These are phyloP conservation scores for Phyllosticta citrichinensis DNA, from an alignment of 2,329 filamentous ascomycete genomes.

Conservation along the genomic window DNA sequence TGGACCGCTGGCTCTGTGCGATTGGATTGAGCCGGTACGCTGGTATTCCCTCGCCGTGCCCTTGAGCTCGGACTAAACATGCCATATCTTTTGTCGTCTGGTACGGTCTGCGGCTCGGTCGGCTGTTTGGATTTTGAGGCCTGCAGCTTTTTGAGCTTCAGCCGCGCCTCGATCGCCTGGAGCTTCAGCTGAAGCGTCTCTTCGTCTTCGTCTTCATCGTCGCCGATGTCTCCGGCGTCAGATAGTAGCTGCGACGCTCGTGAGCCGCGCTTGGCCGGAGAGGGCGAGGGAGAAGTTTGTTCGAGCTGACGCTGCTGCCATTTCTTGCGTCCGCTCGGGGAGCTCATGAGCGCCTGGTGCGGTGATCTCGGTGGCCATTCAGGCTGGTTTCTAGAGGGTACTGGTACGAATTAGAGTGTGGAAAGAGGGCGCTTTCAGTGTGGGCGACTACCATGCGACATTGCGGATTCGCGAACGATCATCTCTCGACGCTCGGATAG, in stretches of 20 bases:
- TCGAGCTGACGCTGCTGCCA: conserved; percentile 48
- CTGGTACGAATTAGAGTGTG: not conserved
- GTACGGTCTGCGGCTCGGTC: conserved; percentile 16
- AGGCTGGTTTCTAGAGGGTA: conserved; percentile 28
- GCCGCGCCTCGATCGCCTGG: conserved; percentile 75
- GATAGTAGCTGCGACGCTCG: conserved; percentile 4
- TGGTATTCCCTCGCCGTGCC: conserved; percentile 17
- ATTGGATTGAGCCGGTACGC: conserved; percentile 12
- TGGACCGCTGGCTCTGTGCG: conserved; percentile 42
- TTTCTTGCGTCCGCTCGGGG: conserved; percentile 70
- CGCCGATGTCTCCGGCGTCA: conserved; percentile 36
- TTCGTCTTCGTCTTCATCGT: conserved; percentile 65
- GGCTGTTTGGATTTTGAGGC: conserved; percentile 44
- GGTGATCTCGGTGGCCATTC: conserved; percentile 55
- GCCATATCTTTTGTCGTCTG: conserved; percentile 15
- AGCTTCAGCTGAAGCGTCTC: conserved; percentile 80
- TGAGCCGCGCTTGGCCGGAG: conserved; percentile 1
- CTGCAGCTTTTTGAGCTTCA: conserved; percentile 81
- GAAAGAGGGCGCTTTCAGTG: not conserved
- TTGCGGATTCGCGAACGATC: conserved; percentile 40
- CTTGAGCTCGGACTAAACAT: conserved; percentile 22
- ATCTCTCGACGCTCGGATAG: conserved; percentile 18
- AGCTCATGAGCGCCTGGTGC: conserved; percentile 51
- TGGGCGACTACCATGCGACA: conserved; percentile 26
- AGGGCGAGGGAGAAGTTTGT: conserved; percentile 44